phyloP scores from a whole-genome alignment of 257 asterid species.

The Salvia rosmarinus region DNA sequence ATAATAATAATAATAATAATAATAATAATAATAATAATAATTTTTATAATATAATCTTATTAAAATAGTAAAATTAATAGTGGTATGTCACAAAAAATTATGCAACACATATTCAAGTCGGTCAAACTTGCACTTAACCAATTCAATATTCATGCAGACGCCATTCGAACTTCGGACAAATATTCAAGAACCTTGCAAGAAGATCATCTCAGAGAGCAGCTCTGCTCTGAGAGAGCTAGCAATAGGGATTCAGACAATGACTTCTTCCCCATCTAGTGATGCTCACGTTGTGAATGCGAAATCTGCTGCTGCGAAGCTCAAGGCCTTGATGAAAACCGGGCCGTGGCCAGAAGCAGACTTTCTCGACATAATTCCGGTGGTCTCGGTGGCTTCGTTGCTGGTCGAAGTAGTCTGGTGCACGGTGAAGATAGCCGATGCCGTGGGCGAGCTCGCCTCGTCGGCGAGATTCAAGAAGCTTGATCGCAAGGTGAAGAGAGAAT shows the following conservation, averaged over 20 bases:
- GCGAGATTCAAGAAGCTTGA: conserved; percentile 51
- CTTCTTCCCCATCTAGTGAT: conserved; percentile 29
- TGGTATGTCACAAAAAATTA: too few species aligned
- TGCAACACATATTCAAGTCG: too few species aligned
- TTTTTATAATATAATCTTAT: too few species aligned
- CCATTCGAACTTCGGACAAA: conserved; percentile 37
- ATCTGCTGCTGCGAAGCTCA: conserved; percentile 44
- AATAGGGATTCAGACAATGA: conserved; percentile 48
- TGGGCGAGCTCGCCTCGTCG: conserved; percentile 49
- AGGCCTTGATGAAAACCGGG: conserved; percentile 28
- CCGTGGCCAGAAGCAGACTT: conserved; percentile 41
- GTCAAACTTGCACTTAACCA: too few species aligned
- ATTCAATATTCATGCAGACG: conserved; percentile 32
- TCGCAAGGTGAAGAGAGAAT: neutral
- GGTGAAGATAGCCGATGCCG: conserved; percentile 48
- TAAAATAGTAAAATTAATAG: too few species aligned
- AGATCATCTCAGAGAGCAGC: conserved; percentile 53
- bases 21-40: too few species aligned
- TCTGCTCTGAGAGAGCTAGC: conserved; percentile 51
- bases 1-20: too few species aligned
- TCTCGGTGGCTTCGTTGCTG: conserved; percentile 53
- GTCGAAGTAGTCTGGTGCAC: conserved; percentile 50
- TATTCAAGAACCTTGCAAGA: conserved; percentile 48
- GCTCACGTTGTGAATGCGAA: conserved; percentile 38
- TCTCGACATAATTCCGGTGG: conserved; percentile 36